phyloP scores from a whole-genome alignment of 805 yeast species.

The Blastobotrys peoriensis region DNA sequence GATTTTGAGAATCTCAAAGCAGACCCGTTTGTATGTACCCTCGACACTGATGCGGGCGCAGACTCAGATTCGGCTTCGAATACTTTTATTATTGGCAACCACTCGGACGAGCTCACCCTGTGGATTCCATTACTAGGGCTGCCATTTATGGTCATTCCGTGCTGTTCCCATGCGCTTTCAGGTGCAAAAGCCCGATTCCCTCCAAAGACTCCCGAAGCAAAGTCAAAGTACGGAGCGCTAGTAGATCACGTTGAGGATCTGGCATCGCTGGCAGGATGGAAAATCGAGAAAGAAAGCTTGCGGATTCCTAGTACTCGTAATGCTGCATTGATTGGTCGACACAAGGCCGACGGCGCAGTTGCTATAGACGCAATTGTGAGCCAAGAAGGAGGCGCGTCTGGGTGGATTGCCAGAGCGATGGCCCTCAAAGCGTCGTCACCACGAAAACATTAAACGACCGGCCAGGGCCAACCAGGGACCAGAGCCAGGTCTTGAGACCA shows the following conservation, averaged over 20 bases:
- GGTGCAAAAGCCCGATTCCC: conserved; percentile 70
- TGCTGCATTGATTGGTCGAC: conserved; percentile 76
- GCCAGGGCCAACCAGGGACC: background rate
- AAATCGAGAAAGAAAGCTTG: conserved; percentile 74
- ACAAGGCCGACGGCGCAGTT: conserved; percentile 28
- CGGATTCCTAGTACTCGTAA: conserved; percentile 93
- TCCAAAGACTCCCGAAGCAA: conserved; percentile 17
- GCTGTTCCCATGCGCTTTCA: conserved; percentile 83
- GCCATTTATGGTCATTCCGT: conserved; percentile 89
- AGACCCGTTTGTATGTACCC: conserved; percentile 11
- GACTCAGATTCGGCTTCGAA: conserved; percentile 48
- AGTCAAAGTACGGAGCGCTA: conserved; percentile 75
- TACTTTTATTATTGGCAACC: conserved; percentile 88
- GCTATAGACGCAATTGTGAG: conserved; percentile 53
- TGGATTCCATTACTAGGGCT: conserved; percentile 80
- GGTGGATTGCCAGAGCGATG: conserved; percentile 82
- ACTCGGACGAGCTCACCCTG: conserved; percentile 89
- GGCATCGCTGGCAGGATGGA: conserved; percentile 72
- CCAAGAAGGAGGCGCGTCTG: conserved; percentile 83
- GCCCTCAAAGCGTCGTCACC: conserved; percentile 64
- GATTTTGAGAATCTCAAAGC: conserved; percentile 1
- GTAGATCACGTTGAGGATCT: conserved; percentile 78
- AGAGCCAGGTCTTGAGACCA: too few relatives aligned
- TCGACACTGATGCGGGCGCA: conserved; percentile 8
- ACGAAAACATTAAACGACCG: conserved; percentile 50